These are phyloP conservation scores for Pythium vanterpoolii DNA, from an alignment of 352 stramenopile species.

Conservation along the genomic window DNA sequence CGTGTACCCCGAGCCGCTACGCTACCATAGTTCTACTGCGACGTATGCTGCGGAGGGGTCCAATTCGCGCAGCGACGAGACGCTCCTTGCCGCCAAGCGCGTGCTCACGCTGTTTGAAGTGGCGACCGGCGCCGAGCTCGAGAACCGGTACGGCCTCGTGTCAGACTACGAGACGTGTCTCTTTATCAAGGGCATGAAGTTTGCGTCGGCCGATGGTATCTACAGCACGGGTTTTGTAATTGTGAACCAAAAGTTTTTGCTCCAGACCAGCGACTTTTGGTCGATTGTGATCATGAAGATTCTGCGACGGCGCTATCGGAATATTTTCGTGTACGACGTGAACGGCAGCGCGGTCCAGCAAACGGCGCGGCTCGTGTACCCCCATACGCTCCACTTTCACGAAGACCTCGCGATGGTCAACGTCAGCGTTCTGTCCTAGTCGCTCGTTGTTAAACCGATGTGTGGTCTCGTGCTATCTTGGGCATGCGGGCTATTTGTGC, in stretches of 20 bases:
- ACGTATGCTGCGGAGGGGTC: neutral
- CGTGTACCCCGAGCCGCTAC: conserved; percentile 5
- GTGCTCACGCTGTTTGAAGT: conserved; percentile 29
- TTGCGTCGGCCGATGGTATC: conserved; percentile 26
- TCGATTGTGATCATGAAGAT: conserved; percentile 33
- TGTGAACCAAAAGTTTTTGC: conserved; percentile 31
- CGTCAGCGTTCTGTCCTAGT: conserved; percentile 27
- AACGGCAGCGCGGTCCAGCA: conserved; percentile 22
- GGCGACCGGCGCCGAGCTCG: conserved; percentile 25
- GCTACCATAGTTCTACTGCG: neutral
- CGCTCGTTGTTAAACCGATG: neutral
- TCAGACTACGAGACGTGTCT: conserved; percentile 29
- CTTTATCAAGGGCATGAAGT: conserved; percentile 35
- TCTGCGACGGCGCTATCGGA: conserved; percentile 9
- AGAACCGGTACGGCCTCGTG: conserved; percentile 23
- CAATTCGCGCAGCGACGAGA: neutral
- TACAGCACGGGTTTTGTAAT: conserved; percentile 37
- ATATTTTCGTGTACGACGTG: conserved; percentile 31
- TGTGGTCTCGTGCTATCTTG: neutral
- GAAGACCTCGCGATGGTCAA: conserved; percentile 24
- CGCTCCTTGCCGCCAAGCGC: conserved; percentile 3
- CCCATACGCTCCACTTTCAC: conserved; percentile 21
- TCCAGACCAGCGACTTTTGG: conserved; percentile 25
- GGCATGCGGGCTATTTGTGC: neutral
- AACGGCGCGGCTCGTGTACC: conserved; percentile 29